Evolutionary conservation across 768 basidiomycete genomes (phyloP), one percentile per base, ranked within the genome.

Genomic region (Agaricus sinodeliciosus): DNA sequence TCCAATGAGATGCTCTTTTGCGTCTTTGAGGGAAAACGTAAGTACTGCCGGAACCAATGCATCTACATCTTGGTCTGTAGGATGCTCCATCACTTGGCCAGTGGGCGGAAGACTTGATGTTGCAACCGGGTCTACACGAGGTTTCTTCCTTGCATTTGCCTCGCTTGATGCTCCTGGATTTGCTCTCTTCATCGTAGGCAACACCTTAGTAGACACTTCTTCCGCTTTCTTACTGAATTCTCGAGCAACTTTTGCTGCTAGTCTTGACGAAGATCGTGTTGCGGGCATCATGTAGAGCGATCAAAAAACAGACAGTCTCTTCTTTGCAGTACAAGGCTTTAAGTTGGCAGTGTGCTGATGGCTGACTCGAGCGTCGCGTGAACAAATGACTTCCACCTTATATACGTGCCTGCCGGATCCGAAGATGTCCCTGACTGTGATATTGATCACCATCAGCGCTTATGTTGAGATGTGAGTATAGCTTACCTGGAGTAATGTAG

Each of bases 21-120:
- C 92, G 7, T 82, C 79, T 43, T 84, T 79, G 57, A 91, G 84
- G n/a, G 80, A 78, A 69, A 94, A 94, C 5, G 78, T 76, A 31
- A 94, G 76, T 7, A 76, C 69, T 1, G 88, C 83, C 3, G 90
- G 87, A 9, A 94, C 76, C 34, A 85, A 63, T 15, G 64, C 63
- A 25, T 63, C 58, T 18, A 62, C 61, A 45, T 60, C 55, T 27
- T 36, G 42, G 25, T 18, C 54, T 35, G 46, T 9, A 35, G 49
- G 47, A 51, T 48, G 42, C 15, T 27, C 44, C 39, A 43, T 4
- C 28, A 18, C 19, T 46, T 49, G 40, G 54, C 28, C 49, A 40
- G 43, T 48, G 49, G 57, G 44, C 5, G 63, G 41, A 28, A 55
- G 22, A 26, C 11, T 37, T 12, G 53, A 25, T 28, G 44, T 49